Conservation (phyloP, 106 monocot genomes). For the Hemerocallis citrina region DNA sequence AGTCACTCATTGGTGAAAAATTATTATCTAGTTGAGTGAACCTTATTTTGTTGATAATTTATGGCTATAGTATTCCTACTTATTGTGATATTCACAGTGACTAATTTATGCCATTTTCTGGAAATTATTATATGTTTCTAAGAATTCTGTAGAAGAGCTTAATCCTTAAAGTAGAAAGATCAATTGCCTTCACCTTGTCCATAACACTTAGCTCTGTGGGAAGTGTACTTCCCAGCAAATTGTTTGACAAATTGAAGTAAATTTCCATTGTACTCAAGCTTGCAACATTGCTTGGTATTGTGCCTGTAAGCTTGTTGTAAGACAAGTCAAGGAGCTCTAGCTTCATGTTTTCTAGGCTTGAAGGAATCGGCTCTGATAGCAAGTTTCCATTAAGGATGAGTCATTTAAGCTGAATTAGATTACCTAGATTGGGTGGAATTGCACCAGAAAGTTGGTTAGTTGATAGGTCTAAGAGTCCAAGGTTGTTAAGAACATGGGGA, state of each 20-base stretch:
- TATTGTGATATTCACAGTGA: too few species aligned
- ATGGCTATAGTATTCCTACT: too few species aligned
- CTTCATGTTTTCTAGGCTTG: constrained; percentile 23
- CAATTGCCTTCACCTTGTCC: constrained; percentile 29
- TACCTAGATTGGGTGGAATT: constrained; percentile 16
- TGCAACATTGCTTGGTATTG: constrained; percentile 35
- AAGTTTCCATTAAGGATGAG: constrained; percentile 18
- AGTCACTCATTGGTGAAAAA: too few species aligned
- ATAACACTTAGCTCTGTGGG: constrained; percentile 26
- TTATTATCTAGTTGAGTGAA: too few species aligned
- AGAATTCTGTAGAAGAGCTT: too few species aligned
- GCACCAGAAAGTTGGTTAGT: constrained; percentile 25
- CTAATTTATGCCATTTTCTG: too few species aligned
- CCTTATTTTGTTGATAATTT: too few species aligned
- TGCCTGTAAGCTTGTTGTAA: constrained; percentile 36
- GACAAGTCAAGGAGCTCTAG: constrained; percentile 41
- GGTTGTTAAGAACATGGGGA: constrained; percentile 9
- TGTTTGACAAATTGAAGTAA: constrained; percentile 37
- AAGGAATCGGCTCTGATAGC: constrained; percentile 29
- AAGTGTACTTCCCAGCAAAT: constrained; percentile 15
- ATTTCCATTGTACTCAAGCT: constrained; percentile 25
- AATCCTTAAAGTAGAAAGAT: constrained; percentile 28
- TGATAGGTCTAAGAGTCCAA: constrained; percentile 43
- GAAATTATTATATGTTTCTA: too few species aligned
- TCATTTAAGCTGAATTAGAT: constrained; percentile 15